These are phyloP conservation scores for Sporothrix schenckii DNA, from an alignment of 2,329 filamentous ascomycete genomes.

Conservation along the genomic window DNA sequence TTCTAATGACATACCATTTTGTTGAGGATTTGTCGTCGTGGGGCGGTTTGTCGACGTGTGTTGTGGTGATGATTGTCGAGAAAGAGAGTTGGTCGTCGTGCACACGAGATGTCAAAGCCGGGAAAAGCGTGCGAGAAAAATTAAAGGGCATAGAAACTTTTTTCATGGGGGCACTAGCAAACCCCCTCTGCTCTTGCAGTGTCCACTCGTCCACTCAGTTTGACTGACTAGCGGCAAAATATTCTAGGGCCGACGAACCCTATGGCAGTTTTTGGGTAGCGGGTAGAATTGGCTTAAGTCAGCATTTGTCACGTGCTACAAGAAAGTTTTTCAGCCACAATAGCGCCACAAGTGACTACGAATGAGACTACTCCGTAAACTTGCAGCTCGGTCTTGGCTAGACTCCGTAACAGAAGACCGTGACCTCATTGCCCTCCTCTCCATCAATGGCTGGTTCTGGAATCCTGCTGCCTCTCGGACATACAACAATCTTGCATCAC, in stretches of 20 bases:
- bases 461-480: neutral
- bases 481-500: neutral
- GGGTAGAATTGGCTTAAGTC: neutral
- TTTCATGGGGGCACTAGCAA: slow-evolving; percentile 27
- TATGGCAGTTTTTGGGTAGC: slow-evolving; percentile 21
- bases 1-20: slow-evolving; percentile 35
- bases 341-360: slow-evolving; percentile 3
- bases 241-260: slow-evolving; percentile 36
- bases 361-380: neutral
- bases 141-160: slow-evolving; percentile 31
- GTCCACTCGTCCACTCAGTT: slow-evolving; percentile 20
- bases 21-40: slow-evolving; percentile 32
- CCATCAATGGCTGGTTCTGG: neutral
- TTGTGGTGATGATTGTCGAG: slow-evolving; percentile 32
- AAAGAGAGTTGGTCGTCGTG: slow-evolving; percentile 32
- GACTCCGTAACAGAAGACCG: neutral
- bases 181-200: slow-evolving; percentile 18
- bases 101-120: slow-evolving; percentile 30
- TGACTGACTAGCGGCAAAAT: slow-evolving; percentile 29
- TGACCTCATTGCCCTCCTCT: slow-evolving; percentile 23
- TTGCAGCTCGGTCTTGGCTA: neutral
- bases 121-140: slow-evolving; percentile 36
- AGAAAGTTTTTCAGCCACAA: neutral
- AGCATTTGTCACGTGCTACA: slow-evolving; percentile 23
- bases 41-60: slow-evolving; percentile 32